These are phyloP conservation scores for Hypoxylon fuscum DNA, from an alignment of 495 filamentous ascomycete genomes.

Conservation along the genomic window DNA sequence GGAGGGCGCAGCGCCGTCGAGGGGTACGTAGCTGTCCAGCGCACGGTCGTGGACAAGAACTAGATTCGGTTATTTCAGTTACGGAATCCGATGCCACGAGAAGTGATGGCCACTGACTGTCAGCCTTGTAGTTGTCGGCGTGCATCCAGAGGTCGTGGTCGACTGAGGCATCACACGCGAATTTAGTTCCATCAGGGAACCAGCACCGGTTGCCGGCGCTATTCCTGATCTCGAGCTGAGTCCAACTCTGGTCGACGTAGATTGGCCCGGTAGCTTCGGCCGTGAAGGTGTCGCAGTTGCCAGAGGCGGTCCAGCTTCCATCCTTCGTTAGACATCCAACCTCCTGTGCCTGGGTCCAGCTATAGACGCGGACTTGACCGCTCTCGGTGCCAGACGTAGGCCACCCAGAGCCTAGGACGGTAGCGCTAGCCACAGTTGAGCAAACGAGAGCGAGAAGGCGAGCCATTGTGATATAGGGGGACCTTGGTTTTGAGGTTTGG, in stretches of 20 bases:
- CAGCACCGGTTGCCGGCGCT: neutral
- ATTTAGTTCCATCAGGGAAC: slow-evolving; percentile 1
- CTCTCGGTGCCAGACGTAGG: slow-evolving; percentile 14
- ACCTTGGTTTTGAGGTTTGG: too few relatives aligned
- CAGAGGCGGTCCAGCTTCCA: slow-evolving; percentile 16
- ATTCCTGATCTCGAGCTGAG: slow-evolving; percentile 10
- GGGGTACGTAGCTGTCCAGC: slow-evolving; percentile 9
- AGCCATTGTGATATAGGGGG: slow-evolving; percentile 12
- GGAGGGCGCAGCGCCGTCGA: slow-evolving; percentile 4
- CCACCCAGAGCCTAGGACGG: slow-evolving; percentile 5
- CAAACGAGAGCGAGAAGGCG: neutral
- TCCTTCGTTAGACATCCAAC: slow-evolving; percentile 12
- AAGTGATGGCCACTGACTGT: neutral
- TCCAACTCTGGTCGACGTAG: slow-evolving; percentile 13
- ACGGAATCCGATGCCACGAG: neutral
- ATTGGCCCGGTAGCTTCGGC: slow-evolving; percentile 9
- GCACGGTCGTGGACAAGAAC: slow-evolving; percentile 14
- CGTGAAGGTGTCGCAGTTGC: slow-evolving; percentile 16
- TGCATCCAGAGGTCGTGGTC: slow-evolving; percentile 6
- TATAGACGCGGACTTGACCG: slow-evolving; percentile 14
- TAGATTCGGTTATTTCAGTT: neutral
- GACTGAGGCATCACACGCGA: slow-evolving; percentile 2
- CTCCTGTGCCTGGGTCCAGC: slow-evolving; percentile 14
- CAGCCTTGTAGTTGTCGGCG: slow-evolving; percentile 5
- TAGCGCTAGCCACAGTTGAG: neutral